Percentiles rank a stretch among this genome's conserved stretches.
Conservation (phyloP, 202 grass and related monocot species). For the Dendrocalamus latiflorus region DNA sequence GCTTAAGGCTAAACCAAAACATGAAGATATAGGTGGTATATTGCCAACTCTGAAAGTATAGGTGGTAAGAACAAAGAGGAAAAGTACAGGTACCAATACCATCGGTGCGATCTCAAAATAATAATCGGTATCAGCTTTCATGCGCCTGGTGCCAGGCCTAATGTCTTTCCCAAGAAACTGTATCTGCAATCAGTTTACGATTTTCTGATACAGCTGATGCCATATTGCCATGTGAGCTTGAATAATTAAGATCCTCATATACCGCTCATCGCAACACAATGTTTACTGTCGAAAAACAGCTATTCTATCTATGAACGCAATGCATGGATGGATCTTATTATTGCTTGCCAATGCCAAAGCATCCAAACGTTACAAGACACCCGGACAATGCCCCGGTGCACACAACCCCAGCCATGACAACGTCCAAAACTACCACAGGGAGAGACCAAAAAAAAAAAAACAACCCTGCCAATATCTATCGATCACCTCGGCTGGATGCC, state of each 20-base stretch:
- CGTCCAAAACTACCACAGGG: too few species aligned
- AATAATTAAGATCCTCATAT: background rate
- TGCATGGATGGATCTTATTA: background rate
- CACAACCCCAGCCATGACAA: too few species aligned
- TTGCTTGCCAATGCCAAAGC: background rate
- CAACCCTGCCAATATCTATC: background rate
- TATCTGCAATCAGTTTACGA: background rate
- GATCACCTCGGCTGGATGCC: constrained; percentile 49
- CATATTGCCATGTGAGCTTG: background rate
- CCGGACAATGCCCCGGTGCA: background rate
- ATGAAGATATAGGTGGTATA: too few species aligned
- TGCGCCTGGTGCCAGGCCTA: too few species aligned
- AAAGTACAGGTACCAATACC: background rate
- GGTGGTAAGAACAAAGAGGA: too few species aligned
- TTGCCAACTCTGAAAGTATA: too few species aligned
- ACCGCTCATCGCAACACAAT: background rate
- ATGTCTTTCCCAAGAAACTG: too few species aligned
- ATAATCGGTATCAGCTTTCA: background rate
- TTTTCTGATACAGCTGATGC: background rate
- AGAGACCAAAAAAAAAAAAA: too few species aligned
- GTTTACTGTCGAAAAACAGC: background rate
- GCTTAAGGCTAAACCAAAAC: too few species aligned
- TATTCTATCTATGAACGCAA: background rate
- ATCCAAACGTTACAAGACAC: too few species aligned
- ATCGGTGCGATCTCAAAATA: background rate